A percentile compares a stretch with the other conserved stretches of the same genome.
These are phyloP conservation scores for Fraxinus albicans DNA, from an alignment of 305 asterid genomes.

Conservation along the genomic window DNA sequence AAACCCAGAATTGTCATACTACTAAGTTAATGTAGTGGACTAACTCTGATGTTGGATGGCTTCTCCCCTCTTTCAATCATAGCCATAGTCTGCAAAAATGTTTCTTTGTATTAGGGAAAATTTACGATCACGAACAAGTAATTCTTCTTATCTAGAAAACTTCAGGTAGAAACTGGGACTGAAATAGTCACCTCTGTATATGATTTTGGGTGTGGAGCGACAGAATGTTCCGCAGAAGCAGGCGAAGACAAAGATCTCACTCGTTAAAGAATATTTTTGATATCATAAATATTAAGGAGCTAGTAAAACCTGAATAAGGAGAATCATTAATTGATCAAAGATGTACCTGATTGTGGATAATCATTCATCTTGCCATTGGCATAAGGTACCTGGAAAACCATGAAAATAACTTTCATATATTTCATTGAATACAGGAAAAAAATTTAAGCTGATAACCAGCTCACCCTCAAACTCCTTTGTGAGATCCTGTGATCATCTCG, in stretches of 20 bases:
- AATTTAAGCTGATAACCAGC: conserved; percentile 18
- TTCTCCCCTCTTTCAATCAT: conserved; percentile 95
- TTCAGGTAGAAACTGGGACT: background rate
- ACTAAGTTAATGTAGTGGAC: conserved; percentile 22
- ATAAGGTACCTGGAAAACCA: conserved; percentile 67
- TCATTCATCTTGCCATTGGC: conserved; percentile 64
- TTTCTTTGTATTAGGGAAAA: background rate
- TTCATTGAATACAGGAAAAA: background rate
- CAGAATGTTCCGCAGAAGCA: conserved; percentile 61
- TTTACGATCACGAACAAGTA: background rate
- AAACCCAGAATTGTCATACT: background rate
- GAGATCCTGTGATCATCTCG: conserved; percentile 43
- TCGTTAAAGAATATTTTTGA: conserved; percentile 32
- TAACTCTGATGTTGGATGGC: conserved; percentile 84
- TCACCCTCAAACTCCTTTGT: conserved; percentile 57
- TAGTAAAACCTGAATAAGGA: background rate
- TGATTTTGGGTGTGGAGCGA: conserved; percentile 74
- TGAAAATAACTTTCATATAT: background rate
- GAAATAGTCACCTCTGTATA: conserved; percentile 73
- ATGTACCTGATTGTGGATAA: conserved; percentile 63
- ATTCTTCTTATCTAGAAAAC: background rate
- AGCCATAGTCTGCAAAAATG: conserved; percentile 63
- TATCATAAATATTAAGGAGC: background rate
- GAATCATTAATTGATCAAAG: conserved; percentile 18
- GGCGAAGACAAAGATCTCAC: conserved; percentile 77